phyloP scores from a whole-genome alignment of 768 basidiomycete species.

The Psilocybe azurescens region DNA sequence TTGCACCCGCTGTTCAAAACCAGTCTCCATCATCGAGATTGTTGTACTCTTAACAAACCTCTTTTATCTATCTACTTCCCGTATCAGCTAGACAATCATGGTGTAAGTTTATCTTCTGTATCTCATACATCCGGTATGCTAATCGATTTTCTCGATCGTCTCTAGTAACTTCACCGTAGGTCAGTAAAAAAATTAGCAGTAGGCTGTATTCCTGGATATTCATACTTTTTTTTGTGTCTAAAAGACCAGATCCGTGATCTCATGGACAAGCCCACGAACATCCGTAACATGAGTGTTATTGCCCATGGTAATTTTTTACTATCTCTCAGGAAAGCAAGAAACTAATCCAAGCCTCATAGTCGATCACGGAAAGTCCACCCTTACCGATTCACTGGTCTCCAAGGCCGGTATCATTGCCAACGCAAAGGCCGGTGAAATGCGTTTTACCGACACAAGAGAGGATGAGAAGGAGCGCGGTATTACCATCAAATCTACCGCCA shows the following conservation, averaged over 20 bases:
- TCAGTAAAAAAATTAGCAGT: constrained; percentile 40
- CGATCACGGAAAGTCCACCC: constrained; percentile 99
- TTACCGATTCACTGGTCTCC: constrained; percentile 98
- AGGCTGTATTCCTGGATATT: constrained; percentile 9
- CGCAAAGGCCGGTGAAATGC: constrained; percentile 94
- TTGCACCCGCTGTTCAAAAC: constrained; percentile 36
- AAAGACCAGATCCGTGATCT: constrained; percentile 86
- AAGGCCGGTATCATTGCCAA: constrained; percentile 99
- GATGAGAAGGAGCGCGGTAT: constrained; percentile 99
- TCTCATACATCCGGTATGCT: constrained; percentile 24
- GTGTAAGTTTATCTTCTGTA: constrained; percentile 62
- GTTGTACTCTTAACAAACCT: constrained; percentile 22
- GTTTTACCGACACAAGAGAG: constrained; percentile 95
- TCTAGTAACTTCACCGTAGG: constrained; percentile 89
- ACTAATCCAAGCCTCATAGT: constrained; percentile 50
- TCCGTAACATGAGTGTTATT: constrained; percentile 95
- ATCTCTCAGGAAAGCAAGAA: constrained; percentile 7
- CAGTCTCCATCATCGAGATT: constrained; percentile 36
- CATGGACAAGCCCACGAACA: constrained; percentile 91
- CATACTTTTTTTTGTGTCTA: constrained; percentile 16
- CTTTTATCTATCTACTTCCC: constrained; percentile 29
- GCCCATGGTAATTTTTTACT: constrained; percentile 69
- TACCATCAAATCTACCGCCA: constrained; percentile 99
- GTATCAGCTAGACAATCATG: constrained; percentile 68
- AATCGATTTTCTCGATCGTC: constrained; percentile 35